phyloP scores from a whole-genome alignment of 2,329 filamentous ascomycete genomes.

The Lasiodiplodia sp. region DNA sequence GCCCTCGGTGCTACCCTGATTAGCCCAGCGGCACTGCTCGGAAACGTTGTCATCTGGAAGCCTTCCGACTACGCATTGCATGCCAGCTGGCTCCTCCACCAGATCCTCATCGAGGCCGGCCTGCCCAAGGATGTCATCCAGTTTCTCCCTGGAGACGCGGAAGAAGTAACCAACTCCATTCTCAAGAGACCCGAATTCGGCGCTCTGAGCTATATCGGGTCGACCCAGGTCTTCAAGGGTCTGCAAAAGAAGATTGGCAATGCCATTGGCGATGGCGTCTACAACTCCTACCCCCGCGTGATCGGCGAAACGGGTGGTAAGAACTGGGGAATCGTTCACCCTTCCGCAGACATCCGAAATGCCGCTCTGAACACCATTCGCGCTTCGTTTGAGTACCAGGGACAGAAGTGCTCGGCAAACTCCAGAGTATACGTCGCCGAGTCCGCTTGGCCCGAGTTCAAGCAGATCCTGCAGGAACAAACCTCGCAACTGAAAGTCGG shows the following conservation, averaged over 20 bases:
- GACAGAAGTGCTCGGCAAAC: conserved; percentile 89
- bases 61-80: conserved; percentile 85
- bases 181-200: conserved; percentile 82
- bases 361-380: conserved; percentile 83
- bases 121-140: conserved; percentile 89
- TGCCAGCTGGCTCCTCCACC: conserved; percentile 87
- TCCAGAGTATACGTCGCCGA: conserved; percentile 80
- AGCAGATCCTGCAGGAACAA: conserved; percentile 69
- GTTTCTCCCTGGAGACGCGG: conserved; percentile 88
- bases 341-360: conserved; percentile 77
- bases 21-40: conserved; percentile 83
- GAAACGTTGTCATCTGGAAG: conserved; percentile 96
- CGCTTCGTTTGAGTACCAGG: conserved; percentile 88
- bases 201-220: conserved; percentile 93
- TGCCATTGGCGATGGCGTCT: conserved; percentile 81
- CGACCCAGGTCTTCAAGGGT: conserved; percentile 87
- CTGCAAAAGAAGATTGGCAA: conserved; percentile 88
- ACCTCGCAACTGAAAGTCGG: conserved; percentile 75
- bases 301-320: conserved; percentile 92
- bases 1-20: conserved; percentile 89
- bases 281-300: conserved; percentile 83
- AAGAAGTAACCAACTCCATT: conserved; percentile 79
- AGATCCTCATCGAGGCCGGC: conserved; percentile 89
- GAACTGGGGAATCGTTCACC: conserved; percentile 88
- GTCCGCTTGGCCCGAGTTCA: conserved; percentile 77